Conservation (phyloP, 2,329 filamentous ascomycete species). For the Ceratocystis alfenasii region DNA sequence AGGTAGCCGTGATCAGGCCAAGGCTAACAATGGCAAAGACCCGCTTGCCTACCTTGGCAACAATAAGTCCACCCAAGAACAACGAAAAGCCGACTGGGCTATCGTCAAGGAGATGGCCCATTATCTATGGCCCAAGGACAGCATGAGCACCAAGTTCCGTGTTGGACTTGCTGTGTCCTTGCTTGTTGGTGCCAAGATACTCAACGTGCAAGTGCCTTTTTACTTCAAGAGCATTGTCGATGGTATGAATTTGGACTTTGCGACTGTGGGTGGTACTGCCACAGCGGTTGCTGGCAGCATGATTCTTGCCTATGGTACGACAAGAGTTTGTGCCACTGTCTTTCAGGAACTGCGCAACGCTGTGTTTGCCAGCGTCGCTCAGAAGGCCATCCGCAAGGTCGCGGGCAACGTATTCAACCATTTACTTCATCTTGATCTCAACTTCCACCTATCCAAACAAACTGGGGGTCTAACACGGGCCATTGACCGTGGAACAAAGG, state of each 20-base stretch:
- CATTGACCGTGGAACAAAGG: constrained; percentile 93
- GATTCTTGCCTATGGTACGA: constrained; percentile 84
- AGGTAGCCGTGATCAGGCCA: constrained; percentile 12
- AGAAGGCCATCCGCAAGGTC: constrained; percentile 87
- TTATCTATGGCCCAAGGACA: constrained; percentile 91
- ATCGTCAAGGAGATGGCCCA: constrained; percentile 97
- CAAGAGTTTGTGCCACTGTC: constrained; percentile 74
- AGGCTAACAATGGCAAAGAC: constrained; percentile 30
- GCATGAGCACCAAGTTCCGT: constrained; percentile 58
- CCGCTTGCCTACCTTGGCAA: constrained; percentile 49
- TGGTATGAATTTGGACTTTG: constrained; percentile 91
- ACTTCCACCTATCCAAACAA: constrained; percentile 88
- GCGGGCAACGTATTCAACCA: constrained; percentile 90
- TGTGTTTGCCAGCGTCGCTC: constrained; percentile 90
- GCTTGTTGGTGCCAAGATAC: constrained; percentile 78
- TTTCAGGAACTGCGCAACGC: constrained; percentile 94
- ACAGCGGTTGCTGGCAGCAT: constrained; percentile 81
- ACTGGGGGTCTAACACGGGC: constrained; percentile 88
- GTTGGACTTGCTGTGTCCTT: constrained; percentile 75
- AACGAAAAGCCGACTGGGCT: constrained; percentile 93
- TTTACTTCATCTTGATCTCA: constrained; percentile 73
- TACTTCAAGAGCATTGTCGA: constrained; percentile 99
- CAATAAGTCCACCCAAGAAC: constrained; percentile 61
- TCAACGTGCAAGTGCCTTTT: constrained; percentile 97
- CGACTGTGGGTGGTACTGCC: constrained; percentile 74